A percentile compares a stretch with the other conserved stretches of the same genome.
phyloP scores from a whole-genome alignment of 2,329 filamentous ascomycete species.

The Trichoderma pleuroti region DNA sequence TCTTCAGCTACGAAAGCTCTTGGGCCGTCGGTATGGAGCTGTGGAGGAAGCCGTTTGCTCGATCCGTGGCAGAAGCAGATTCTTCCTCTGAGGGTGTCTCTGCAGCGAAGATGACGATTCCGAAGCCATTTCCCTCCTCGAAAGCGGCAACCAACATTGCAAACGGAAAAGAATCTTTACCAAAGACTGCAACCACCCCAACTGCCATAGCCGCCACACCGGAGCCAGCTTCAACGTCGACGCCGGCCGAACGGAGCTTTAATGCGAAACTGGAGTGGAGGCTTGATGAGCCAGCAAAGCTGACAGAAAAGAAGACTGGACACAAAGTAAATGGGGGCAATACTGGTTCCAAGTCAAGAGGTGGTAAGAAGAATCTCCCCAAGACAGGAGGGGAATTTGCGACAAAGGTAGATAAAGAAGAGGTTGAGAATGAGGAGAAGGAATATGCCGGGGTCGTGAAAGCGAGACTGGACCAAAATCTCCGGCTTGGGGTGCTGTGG shows the following conservation, averaged over 20 bases:
- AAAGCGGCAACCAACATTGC: background rate
- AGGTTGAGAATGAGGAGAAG: slow-evolving; percentile 43
- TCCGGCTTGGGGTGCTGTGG: slow-evolving; percentile 83
- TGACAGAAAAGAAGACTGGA: background rate
- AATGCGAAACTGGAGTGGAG: slow-evolving; percentile 52
- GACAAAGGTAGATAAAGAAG: slow-evolving; percentile 23
- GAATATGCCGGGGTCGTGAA: slow-evolving; percentile 85
- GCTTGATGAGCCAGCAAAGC: slow-evolving; percentile 39
- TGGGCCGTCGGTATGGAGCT: slow-evolving; percentile 89
- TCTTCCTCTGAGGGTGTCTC: background rate
- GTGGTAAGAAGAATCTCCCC: slow-evolving; percentile 37
- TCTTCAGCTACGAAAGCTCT: slow-evolving; percentile 96
- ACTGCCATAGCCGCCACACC: no score
- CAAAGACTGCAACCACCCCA: background rate
- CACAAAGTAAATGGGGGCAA: background rate
- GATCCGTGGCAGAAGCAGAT: slow-evolving; percentile 37
- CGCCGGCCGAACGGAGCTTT: slow-evolving; percentile 41
- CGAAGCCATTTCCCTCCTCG: background rate
- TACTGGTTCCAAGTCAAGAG: slow-evolving; percentile 51
- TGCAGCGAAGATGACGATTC: background rate
- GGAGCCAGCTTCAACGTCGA: background rate
- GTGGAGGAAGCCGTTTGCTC: slow-evolving; percentile 64
- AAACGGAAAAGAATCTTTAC: background rate
- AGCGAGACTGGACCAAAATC: slow-evolving; percentile 82
- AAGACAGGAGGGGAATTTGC: slow-evolving; percentile 7